A percentile compares a stretch with the other conserved stretches of the same genome.
phyloP scores from a whole-genome alignment of 345 rosid genomes.

The Lumnitzera littorea region DNA sequence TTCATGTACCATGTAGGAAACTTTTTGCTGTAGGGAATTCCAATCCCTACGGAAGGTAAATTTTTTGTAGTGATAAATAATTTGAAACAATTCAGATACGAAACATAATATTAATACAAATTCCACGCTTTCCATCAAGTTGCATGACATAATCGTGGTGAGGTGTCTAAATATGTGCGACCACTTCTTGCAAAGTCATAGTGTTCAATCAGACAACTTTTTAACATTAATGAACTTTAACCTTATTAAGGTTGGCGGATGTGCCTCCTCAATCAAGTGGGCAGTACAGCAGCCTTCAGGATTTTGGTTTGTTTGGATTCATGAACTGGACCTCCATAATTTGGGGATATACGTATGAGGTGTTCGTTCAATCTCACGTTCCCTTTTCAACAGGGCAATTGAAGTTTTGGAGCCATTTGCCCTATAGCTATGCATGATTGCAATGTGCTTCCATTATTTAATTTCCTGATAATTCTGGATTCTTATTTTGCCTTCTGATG shows the following conservation, averaged over 20 bases:
- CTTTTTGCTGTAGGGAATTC: no score
- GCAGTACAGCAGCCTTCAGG: neutral
- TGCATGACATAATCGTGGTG: no score
- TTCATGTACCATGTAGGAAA: no score
- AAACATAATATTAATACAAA: no score
- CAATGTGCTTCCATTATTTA: neutral
- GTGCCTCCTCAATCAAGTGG: conserved; percentile 11
- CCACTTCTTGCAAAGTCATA: no score
- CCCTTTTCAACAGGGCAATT: conserved; percentile 25
- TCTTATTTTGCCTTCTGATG: no score
- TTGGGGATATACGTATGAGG: conserved; percentile 5
- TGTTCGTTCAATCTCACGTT: conserved; percentile 7
- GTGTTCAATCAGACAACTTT: conserved; percentile 4
- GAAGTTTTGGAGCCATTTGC: neutral
- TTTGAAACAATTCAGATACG: no score
- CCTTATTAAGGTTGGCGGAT: conserved; percentile 8
- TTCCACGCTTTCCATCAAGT: no score
- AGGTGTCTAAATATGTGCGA: no score
- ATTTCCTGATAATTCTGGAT: neutral
- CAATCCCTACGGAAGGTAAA: no score
- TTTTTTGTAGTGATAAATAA: no score
- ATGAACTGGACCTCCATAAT: neutral
- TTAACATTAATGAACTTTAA: conserved; percentile 15
- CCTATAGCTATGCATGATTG: neutral
- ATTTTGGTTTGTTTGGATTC: neutral